Evolutionary conservation across 257 asterid genomes (phyloP).

Genomic region (Lithospermum erythrorhizon): DNA sequence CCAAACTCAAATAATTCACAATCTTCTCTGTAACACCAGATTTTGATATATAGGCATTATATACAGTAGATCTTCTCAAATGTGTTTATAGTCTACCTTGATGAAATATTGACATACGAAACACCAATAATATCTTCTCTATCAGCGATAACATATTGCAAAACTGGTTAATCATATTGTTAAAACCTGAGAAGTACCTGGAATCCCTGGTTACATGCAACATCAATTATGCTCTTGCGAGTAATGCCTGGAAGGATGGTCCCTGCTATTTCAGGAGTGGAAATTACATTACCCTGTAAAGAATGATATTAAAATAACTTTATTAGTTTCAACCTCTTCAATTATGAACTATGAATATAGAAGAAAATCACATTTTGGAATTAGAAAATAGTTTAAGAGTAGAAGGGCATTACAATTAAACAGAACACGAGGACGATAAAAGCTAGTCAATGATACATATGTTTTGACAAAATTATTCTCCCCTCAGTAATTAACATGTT

Average conservation of each 20-base stretch:
- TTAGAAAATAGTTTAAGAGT: background rate
- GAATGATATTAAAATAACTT: background rate
- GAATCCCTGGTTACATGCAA: constrained; percentile 35
- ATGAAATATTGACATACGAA: too few relatives aligned
- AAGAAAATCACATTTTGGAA: too few relatives aligned
- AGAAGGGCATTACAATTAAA: background rate
- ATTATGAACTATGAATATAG: background rate
- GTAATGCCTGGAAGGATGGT: constrained; percentile 46
- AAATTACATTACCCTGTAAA: constrained; percentile 31
- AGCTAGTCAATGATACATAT: too few relatives aligned
- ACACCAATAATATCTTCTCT: background rate
- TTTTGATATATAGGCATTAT: too few relatives aligned
- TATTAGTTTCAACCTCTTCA: background rate
- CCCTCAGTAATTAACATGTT: too few relatives aligned
- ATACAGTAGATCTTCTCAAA: background rate
- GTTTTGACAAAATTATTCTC: too few relatives aligned
- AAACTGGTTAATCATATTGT: background rate
- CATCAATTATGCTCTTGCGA: constrained; percentile 40
- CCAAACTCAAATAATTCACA: background rate
- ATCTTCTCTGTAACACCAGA: background rate
- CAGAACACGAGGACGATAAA: background rate
- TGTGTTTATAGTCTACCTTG: background rate
- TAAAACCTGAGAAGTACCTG: constrained; percentile 15
- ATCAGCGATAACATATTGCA: background rate
- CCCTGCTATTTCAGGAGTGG: constrained; percentile 39